These are phyloP conservation scores for Physaria fendleri DNA, from an alignment of 345 rosid species.

Conservation along the genomic window DNA sequence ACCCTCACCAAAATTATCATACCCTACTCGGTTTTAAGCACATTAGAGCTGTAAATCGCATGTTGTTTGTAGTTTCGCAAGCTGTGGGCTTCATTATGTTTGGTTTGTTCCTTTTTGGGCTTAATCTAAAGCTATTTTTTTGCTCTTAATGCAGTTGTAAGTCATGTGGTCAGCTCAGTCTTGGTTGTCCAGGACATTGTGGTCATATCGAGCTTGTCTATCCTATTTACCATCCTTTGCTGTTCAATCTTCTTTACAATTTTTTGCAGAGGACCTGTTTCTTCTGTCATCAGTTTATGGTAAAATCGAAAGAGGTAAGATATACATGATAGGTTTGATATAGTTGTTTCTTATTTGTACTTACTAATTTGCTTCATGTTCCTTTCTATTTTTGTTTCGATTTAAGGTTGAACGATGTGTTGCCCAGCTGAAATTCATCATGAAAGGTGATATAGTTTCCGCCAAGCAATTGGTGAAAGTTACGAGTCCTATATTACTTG, in stretches of 20 bases:
- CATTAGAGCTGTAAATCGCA: too few species aligned
- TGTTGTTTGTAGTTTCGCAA: background rate
- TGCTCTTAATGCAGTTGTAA: conserved; percentile 60
- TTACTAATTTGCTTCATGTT: background rate
- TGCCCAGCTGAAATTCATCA: conserved; percentile 60
- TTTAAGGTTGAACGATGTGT: conserved; percentile 54
- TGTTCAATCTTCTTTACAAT: conserved; percentile 51
- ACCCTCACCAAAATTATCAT: background rate
- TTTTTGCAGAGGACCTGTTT: conserved; percentile 63
- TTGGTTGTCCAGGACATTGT: conserved; percentile 83
- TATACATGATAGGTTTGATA: background rate
- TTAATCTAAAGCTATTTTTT: background rate
- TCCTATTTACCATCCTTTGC: conserved; percentile 71
- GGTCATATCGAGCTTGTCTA: conserved; percentile 77
- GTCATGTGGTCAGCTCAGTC: conserved; percentile 53
- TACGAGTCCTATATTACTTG: conserved; percentile 37
- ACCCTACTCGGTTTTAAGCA: background rate
- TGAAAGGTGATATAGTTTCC: conserved; percentile 65
- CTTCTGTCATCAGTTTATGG: conserved; percentile 54
- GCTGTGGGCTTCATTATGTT: background rate
- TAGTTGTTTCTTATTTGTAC: background rate
- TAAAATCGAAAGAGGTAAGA: conserved; percentile 35
- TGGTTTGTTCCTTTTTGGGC: background rate
- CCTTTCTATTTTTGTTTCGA: conserved; percentile 12
- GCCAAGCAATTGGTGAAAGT: conserved; percentile 58